Evolutionary conservation across 805 yeast species (phyloP), one percentile per base, ranked within the genome.

Genomic region (Starmerella sirachaensis): DNA sequence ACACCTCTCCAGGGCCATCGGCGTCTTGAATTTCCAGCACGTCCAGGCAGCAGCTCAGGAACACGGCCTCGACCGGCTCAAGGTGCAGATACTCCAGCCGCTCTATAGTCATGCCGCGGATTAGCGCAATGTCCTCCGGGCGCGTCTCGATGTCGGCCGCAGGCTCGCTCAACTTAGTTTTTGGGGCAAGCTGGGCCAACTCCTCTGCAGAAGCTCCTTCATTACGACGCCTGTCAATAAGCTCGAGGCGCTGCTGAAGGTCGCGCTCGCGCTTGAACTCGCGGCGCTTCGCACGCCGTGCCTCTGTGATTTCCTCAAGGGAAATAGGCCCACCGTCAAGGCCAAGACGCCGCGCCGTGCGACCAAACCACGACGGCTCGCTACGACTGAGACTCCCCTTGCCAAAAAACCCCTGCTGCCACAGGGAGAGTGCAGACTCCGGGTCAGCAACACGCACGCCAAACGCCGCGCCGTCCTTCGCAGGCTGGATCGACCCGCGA

Each of bases 391-490:
- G 61, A 2, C 72, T 70, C 2, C 97, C 98, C 53, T 88, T 91
- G 6, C 98, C 98, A 54, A 84, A 91, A 54, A 85, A 91, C 1
- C 98, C 98, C 48, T 69, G 69, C 13, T 65, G 59, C 97, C 97
- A 91, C 2, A 91, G 60, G 27, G 58, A 58, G 16, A 51, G 47
- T 73, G 78, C 76, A 22, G 68, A 74, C 0, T 52, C 46, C 1
- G 57, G 58, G 30, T 50, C 51, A 18, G 34, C 34, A 9, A 60
- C 57, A 12, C 32, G 38, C 4, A 79, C 68, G 10, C 55, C 51
- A 25, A 37, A 14, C 39, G 49, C 20, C 3, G 24, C 33, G 20
- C 10, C 29, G 6, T n/a, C 25, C 13, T 21, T 19, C 7, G 26
- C 29, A 9, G 37, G 31, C 26, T 43, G 41, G 22, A 42, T 14